phyloP scores from a whole-genome alignment of 2,329 filamentous ascomycete species.

The Colletotrichum somersetense region DNA sequence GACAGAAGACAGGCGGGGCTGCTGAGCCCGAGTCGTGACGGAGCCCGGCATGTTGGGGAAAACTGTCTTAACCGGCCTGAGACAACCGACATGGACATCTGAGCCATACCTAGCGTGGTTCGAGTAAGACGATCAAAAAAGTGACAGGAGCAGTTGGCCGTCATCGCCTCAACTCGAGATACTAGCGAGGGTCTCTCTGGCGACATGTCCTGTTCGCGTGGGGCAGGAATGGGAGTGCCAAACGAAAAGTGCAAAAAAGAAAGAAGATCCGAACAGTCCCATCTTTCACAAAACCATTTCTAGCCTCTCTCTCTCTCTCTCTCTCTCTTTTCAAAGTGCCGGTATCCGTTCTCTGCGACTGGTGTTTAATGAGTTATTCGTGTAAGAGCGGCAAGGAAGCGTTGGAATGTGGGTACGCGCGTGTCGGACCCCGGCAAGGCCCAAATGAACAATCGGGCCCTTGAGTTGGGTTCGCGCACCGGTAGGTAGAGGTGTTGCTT shows the following conservation, averaged over 20 bases:
- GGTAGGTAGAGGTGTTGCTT: neutral
- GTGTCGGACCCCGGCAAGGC: constrained; percentile 15
- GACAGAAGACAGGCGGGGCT: neutral
- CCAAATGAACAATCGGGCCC: constrained; percentile 35
- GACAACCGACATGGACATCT: neutral
- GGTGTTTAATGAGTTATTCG: constrained; percentile 30
- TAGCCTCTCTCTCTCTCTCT: neutral
- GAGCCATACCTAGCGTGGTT: too few species aligned
- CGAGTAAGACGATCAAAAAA: neutral
- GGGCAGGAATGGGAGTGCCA: neutral
- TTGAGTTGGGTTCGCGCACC: constrained; percentile 27
- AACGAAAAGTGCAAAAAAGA: neutral
- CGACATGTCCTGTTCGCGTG: neutral
- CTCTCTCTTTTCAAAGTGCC: neutral
- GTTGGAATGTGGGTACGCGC: constrained; percentile 3
- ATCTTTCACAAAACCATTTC: neutral
- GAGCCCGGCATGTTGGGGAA: neutral
- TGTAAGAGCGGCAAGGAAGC: constrained; percentile 26
- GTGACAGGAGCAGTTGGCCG: neutral
- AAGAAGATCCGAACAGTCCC: neutral
- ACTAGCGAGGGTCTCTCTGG: neutral
- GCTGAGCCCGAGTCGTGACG: neutral
- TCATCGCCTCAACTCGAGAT: neutral
- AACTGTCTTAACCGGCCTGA: neutral
- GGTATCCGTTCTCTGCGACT: constrained; percentile 4